Conservation (phyloP, 2,329 filamentous ascomycete genomes). For the Akanthomyces muscarius region DNA sequence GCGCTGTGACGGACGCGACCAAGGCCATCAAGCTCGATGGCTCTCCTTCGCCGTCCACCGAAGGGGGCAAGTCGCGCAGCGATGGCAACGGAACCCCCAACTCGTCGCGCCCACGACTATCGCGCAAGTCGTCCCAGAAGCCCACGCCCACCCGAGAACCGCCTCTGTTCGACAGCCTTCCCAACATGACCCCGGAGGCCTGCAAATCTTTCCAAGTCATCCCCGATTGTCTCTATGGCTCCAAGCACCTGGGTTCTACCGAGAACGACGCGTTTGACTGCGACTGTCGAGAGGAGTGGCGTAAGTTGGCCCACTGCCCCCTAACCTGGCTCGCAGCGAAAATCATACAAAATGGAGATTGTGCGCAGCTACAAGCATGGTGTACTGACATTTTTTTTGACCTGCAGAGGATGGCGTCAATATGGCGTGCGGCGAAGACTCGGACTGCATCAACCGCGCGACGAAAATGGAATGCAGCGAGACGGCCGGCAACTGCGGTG, state of each 20-base stretch:
- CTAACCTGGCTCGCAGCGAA: neutral
- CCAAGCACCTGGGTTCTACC: constrained; percentile 85
- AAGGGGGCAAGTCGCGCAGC: constrained; percentile 43
- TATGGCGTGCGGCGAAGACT: constrained; percentile 88
- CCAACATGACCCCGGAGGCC: constrained; percentile 75
- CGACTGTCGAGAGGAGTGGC: constrained; percentile 91
- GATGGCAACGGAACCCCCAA: constrained; percentile 44
- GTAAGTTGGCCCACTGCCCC: constrained; percentile 53
- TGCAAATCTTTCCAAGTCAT: constrained; percentile 75
- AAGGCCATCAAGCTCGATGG: constrained; percentile 10
- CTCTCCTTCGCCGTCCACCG: constrained; percentile 20
- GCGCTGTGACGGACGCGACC: neutral
- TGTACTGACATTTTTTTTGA: constrained; percentile 19
- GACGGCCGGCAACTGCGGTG: constrained; percentile 77
- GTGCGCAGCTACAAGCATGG: constrained; percentile 21
- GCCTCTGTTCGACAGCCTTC: constrained; percentile 67
- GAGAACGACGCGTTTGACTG: constrained; percentile 90
- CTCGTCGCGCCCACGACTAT: constrained; percentile 62
- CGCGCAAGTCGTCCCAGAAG: constrained; percentile 72
- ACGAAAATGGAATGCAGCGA: constrained; percentile 94
- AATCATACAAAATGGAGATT: neutral
- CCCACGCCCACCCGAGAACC: constrained; percentile 54
- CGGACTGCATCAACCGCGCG: constrained; percentile 96
- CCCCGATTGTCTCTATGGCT: constrained; percentile 81
- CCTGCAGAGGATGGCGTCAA: constrained; percentile 60